These are phyloP conservation scores for Pythium brachiatum DNA, from an alignment of 352 stramenopile species.

Conservation along the genomic window DNA sequence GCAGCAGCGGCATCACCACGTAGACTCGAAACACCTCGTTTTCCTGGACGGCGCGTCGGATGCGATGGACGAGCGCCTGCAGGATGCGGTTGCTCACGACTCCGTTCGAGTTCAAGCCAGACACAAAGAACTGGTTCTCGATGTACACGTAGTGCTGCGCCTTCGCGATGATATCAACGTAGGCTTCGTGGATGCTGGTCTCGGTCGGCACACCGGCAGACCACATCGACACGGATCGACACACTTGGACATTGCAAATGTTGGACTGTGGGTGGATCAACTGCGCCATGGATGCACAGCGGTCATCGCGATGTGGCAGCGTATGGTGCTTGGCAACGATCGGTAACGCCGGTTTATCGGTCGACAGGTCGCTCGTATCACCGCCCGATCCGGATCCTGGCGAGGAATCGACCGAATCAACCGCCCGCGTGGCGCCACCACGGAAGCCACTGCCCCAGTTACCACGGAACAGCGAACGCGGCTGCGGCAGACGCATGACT, in stretches of 20 bases:
- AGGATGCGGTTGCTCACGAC: slow-evolving; percentile 82
- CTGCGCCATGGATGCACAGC: slow-evolving; percentile 60
- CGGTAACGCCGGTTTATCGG: slow-evolving; percentile 7
- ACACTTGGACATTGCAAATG: slow-evolving; percentile 80
- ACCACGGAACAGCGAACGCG: slow-evolving; percentile 17
- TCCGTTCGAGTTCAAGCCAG: slow-evolving; percentile 68
- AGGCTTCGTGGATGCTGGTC: slow-evolving; percentile 79
- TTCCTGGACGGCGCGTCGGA: slow-evolving; percentile 66
- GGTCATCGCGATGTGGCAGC: slow-evolving; percentile 36
- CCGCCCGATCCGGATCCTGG: slow-evolving; percentile 16
- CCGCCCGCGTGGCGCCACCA: not conserved
- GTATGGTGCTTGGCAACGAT: slow-evolving; percentile 3
- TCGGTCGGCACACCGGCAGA: slow-evolving; percentile 81
- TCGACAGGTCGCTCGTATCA: slow-evolving; percentile 22
- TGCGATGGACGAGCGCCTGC: slow-evolving; percentile 81
- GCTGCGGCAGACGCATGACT: slow-evolving; percentile 41
- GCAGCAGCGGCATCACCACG: slow-evolving; percentile 83
- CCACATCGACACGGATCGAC: slow-evolving; percentile 85
- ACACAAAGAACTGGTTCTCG: slow-evolving; percentile 94
- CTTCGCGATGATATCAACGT: slow-evolving; percentile 79
- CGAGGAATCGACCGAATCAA: slow-evolving; percentile 6
- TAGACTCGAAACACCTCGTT: slow-evolving; percentile 80
- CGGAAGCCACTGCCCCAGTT: slow-evolving; percentile 15
- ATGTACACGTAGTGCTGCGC: slow-evolving; percentile 90
- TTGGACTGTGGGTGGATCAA: slow-evolving; percentile 71